A percentile compares a stretch with the other conserved stretches of the same genome.
These are phyloP conservation scores for Coleophoma eucalyptorum DNA, from an alignment of 2,329 filamentous ascomycete species.

Conservation along the genomic window DNA sequence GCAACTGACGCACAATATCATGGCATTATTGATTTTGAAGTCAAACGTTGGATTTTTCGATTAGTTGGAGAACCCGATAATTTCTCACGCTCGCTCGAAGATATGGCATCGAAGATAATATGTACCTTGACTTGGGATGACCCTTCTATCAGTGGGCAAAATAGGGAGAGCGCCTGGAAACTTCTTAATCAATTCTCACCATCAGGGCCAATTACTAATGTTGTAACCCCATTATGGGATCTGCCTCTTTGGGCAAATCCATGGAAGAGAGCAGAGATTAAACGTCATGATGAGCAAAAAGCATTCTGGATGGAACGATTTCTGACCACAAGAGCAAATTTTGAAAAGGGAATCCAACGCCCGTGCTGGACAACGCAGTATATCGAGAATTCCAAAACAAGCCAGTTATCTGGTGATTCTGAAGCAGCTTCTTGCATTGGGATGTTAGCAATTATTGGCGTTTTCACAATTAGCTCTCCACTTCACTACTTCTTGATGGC, in stretches of 20 bases:
- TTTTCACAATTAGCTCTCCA: too few species aligned
- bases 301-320: slow-evolving; percentile 33
- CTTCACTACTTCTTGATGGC: too few species aligned
- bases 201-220: slow-evolving; percentile 53
- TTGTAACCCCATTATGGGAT: slow-evolving; percentile 47
- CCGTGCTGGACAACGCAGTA: slow-evolving; percentile 38
- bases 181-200: slow-evolving; percentile 54
- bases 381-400: slow-evolving; percentile 23
- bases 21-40: slow-evolving; percentile 43
- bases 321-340: slow-evolving; percentile 31
- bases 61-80: slow-evolving; percentile 45
- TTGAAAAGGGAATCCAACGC: slow-evolving; percentile 28
- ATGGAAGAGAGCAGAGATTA: slow-evolving; percentile 38
- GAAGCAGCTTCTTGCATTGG: too few species aligned
- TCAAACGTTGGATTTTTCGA: slow-evolving; percentile 47
- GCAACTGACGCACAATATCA: too few species aligned
- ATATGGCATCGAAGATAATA: slow-evolving; percentile 56
- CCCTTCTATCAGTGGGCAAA: slow-evolving; percentile 40
- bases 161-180: slow-evolving; percentile 50
- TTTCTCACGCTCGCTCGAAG: slow-evolving; percentile 46
- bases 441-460: too few species aligned
- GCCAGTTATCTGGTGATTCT: slow-evolving; percentile 8
- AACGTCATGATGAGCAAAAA: slow-evolving; percentile 44
- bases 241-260: slow-evolving; percentile 21
- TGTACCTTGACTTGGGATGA: slow-evolving; percentile 51